Evolutionary conservation across 1,284 basidiomycete genomes (phyloP).

Genomic region (Cryptococcus sp.): DNA sequence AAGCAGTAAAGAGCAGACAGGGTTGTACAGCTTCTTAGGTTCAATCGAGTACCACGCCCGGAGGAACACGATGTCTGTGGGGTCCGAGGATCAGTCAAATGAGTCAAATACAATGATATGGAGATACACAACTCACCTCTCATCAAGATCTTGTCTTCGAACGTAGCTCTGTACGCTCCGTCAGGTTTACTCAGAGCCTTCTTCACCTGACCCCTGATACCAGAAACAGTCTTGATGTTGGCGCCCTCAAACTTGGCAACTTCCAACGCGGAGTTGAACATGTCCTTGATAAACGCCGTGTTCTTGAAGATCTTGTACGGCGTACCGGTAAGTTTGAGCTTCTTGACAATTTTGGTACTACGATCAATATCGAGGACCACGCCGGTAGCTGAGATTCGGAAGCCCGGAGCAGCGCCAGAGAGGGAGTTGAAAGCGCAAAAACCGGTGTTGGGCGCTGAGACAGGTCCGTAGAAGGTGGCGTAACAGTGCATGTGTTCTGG

Average conservation of each 20-base stretch:
- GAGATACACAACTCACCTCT: slow-evolving; percentile 66
- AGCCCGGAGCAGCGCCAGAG: slow-evolving; percentile 66
- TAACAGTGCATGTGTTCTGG: slow-evolving; percentile 99
- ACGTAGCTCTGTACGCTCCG: slow-evolving; percentile 92
- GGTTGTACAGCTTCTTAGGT: slow-evolving; percentile 94
- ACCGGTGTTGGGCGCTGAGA: slow-evolving; percentile 89
- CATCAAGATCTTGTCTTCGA: slow-evolving; percentile 97
- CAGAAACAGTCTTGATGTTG: slow-evolving; percentile 90
- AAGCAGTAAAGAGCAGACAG: slow-evolving; percentile 86
- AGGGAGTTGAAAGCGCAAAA: slow-evolving; percentile 96
- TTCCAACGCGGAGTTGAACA: slow-evolving; percentile 91
- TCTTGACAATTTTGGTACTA: slow-evolving; percentile 94
- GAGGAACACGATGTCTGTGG: slow-evolving; percentile 91
- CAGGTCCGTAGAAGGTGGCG: slow-evolving; percentile 94
- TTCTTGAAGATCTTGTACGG: slow-evolving; percentile 99
- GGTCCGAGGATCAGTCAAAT: not conserved
- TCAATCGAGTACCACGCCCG: slow-evolving; percentile 96
- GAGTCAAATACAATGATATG: not conserved
- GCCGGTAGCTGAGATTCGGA: slow-evolving; percentile 90
- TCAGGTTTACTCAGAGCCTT: slow-evolving; percentile 92
- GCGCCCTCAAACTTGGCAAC: slow-evolving; percentile 99
- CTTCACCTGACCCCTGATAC: slow-evolving; percentile 95
- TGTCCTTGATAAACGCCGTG: slow-evolving; percentile 96
- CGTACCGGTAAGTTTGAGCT: slow-evolving; percentile 91
- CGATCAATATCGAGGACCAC: slow-evolving; percentile 92